Conservation (phyloP, 495 filamentous ascomycete species). For the Talaromyces liani region DNA sequence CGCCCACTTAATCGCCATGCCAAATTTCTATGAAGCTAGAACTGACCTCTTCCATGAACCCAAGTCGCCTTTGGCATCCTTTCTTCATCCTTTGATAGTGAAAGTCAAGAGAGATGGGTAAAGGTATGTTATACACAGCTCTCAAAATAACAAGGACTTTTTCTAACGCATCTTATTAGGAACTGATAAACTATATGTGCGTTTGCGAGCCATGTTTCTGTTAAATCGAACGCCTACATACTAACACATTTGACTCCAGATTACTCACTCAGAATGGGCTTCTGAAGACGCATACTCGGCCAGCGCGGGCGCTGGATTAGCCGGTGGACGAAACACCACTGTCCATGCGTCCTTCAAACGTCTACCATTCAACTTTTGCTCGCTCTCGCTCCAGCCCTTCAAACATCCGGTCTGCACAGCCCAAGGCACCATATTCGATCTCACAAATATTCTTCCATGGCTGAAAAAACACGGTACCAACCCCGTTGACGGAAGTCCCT, state of each 20-base stretch:
- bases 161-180: slow-evolving; percentile 27
- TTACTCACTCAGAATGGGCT: slow-evolving; percentile 96
- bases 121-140: slow-evolving; percentile 34
- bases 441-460: slow-evolving; percentile 84
- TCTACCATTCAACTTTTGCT: slow-evolving; percentile 97
- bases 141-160: background rate
- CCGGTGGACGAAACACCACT: slow-evolving; percentile 34
- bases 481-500: slow-evolving; percentile 71
- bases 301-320: slow-evolving; percentile 61
- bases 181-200: slow-evolving; percentile 71
- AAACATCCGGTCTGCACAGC: slow-evolving; percentile 75
- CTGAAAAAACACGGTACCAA: slow-evolving; percentile 89
- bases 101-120: slow-evolving; percentile 39
- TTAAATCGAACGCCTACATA: background rate
- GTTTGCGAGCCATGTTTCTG: slow-evolving; percentile 15
- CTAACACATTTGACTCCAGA: slow-evolving; percentile 36
- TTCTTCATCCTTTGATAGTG: background rate
- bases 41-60: background rate
- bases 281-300: slow-evolving; percentile 78
- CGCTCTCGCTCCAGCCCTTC: slow-evolving; percentile 88
- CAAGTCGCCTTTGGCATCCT: background rate
- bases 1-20: background rate
- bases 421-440: slow-evolving; percentile 75
- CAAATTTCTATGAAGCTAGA: background rate
- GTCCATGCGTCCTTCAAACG: slow-evolving; percentile 68